Base-by-base conservation (phyloP, 768 basidiomycete species). In the Agrocybe pediades region DNA sequence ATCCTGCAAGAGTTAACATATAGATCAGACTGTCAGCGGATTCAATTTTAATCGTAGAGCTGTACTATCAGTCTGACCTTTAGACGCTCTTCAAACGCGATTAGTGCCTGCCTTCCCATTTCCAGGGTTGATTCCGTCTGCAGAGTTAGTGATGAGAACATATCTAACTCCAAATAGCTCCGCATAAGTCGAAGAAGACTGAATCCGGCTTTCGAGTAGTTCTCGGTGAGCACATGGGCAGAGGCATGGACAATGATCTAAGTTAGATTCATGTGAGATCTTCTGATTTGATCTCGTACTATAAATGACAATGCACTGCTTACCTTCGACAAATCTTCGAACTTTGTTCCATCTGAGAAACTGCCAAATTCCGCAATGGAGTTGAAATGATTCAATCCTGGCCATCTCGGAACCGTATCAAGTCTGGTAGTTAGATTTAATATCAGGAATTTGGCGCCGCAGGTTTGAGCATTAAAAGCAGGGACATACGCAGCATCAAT, bases 281-380 rank as follows among this genome's bases (percentile, higher is more conserved):
- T n/a, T 15, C 8, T 33, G 8, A 26, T 16, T n/a, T 30, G 36
- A 47, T 13, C 20, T 21, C 11, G 27, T 36, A 20, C 27, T 42
- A 30, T 43, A 36, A 20, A 23, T 13, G 24, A 26, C 8, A 19
- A 45, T 8, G 16, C 24, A 13, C 23, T 45, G 9, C 26, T 16
- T 7, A 65, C 65, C 59, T 65, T 57, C 9, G 63, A 47, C 6
- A 45, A 45, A 2, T 46, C 26, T 26, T 49, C 48, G 46, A 39
- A 49, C 41, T 71, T 72, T n/a, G 51, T 61, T 2, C 66, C 68
- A 56, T 74, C 65, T 1, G 50, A 56, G 51, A 71, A 74, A 0
- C 58, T 25, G 2, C 66, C 47, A 9, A 26, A 41, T n/a, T 55
- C 45, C 2, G 64, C 53, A 9, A 43, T 15, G 0, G 62, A 36